Evolutionary conservation across 2,329 filamentous ascomycete genomes (phyloP).

Genomic region (Epichloe elymi): DNA sequence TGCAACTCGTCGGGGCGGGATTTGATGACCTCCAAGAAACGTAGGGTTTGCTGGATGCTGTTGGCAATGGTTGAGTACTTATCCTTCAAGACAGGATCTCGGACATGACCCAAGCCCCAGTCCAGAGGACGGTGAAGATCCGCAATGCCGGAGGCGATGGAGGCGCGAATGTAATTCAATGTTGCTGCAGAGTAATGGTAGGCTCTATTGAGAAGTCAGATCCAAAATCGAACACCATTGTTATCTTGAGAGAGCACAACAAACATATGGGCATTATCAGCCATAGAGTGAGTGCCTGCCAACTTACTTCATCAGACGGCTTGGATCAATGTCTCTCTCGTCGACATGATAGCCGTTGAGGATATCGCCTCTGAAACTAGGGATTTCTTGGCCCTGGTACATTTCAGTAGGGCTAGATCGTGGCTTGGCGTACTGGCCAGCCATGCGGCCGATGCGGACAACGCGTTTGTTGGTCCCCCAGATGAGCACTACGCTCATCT

Average conservation of each 20-base stretch:
- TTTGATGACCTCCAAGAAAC: constrained; percentile 89
- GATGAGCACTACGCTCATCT: constrained; percentile 93
- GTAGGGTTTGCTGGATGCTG: constrained; percentile 79
- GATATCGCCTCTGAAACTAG: constrained; percentile 90
- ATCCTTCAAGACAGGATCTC: constrained; percentile 66
- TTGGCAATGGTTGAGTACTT: constrained; percentile 78
- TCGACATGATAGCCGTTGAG: constrained; percentile 74
- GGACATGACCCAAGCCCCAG: constrained; percentile 88
- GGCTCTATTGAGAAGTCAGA: constrained; percentile 37
- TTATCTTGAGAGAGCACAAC: neutral
- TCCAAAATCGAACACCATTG: neutral
- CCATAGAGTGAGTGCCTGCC: neutral
- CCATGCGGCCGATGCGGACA: constrained; percentile 89
- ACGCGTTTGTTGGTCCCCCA: constrained; percentile 75
- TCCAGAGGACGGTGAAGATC: constrained; percentile 88
- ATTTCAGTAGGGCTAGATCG: constrained; percentile 78
- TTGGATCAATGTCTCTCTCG: constrained; percentile 70
- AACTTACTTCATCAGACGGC: constrained; percentile 57
- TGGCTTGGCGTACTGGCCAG: constrained; percentile 94
- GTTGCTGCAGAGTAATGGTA: constrained; percentile 96
- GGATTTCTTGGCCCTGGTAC: constrained; percentile 65
- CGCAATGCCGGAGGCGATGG: constrained; percentile 76
- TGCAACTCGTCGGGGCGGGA: constrained; percentile 73
- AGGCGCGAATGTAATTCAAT: constrained; percentile 79
- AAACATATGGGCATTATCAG: too few species aligned